Conservation (phyloP, 2,329 filamentous ascomycete genomes). For the Coniochaeta sp. region DNA sequence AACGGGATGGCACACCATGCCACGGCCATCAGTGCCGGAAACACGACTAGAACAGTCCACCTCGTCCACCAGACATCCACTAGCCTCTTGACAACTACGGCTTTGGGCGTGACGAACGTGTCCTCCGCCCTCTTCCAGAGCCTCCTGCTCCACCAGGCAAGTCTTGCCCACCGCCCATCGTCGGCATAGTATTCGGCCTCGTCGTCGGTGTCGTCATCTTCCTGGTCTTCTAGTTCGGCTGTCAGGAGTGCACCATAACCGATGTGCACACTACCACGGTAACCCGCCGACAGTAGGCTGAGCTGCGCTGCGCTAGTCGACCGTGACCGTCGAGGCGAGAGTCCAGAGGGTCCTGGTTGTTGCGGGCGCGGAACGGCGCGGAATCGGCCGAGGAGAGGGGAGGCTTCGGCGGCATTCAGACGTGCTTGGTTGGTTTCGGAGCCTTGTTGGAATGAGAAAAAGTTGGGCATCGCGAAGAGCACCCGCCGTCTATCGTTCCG, state of each 20-base stretch:
- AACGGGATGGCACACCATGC: constrained; percentile 60
- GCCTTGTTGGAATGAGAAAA: constrained; percentile 62
- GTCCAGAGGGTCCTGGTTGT: constrained; percentile 2
- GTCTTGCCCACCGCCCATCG: constrained; percentile 13
- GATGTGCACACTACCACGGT: constrained; percentile 46
- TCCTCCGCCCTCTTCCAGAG: constrained; percentile 32
- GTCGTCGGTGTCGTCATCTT: constrained; percentile 21
- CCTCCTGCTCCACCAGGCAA: constrained; percentile 25
- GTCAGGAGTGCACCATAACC: constrained; percentile 48
- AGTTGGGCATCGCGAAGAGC: constrained; percentile 44
- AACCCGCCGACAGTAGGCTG: constrained; percentile 29
- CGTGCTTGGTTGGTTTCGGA: constrained; percentile 43
- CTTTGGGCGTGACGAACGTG: constrained; percentile 54
- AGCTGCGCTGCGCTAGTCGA: constrained; percentile 21
- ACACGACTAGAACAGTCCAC: constrained; percentile 51
- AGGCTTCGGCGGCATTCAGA: constrained; percentile 38
- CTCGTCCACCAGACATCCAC: constrained; percentile 58
- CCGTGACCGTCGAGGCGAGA: constrained; percentile 7
- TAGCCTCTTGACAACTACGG: constrained; percentile 47
- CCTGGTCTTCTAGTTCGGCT: constrained; percentile 26
- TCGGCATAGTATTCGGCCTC: constrained; percentile 21
- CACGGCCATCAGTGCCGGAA: constrained; percentile 54
- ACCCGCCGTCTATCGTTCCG: neutral
- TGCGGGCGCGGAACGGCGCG: constrained; percentile 48
- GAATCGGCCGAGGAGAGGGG: constrained; percentile 57